phyloP scores from a whole-genome alignment of 805 yeast genomes.

The Pichia eremophila region DNA sequence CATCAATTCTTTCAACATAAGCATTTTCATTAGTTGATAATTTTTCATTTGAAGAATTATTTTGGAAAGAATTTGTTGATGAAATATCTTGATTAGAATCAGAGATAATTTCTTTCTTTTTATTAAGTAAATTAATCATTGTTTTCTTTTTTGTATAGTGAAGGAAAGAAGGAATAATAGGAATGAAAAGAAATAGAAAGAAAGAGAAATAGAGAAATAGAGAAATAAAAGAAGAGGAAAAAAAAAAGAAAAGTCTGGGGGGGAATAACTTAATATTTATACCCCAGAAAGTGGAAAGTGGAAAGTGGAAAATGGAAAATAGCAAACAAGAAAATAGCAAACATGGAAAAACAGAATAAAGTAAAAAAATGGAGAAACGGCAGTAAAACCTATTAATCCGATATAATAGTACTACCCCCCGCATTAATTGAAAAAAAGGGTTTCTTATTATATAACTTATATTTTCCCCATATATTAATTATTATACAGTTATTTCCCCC shows the following conservation, averaged over 20 bases:
- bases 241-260: background rate
- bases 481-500: no score
- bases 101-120: background rate
- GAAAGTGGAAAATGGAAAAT: no score
- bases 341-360: background rate
- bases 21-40: background rate
- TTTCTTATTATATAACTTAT: no score
- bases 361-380: no score
- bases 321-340: background rate
- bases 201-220: no score
- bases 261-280: background rate
- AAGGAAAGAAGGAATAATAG: background rate
- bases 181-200: background rate
- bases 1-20: slow-evolving; percentile 21
- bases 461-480: no score
- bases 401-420: no score
- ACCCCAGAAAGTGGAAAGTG: no score
- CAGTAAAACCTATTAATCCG: no score
- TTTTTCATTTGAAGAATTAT: background rate
- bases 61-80: background rate
- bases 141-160: background rate
- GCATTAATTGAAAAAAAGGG: no score
- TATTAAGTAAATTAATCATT: background rate
- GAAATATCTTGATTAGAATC: background rate
- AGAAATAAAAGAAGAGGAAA: no score